phyloP scores from a whole-genome alignment of 805 yeast species.

The Suhomyces sp. region DNA sequence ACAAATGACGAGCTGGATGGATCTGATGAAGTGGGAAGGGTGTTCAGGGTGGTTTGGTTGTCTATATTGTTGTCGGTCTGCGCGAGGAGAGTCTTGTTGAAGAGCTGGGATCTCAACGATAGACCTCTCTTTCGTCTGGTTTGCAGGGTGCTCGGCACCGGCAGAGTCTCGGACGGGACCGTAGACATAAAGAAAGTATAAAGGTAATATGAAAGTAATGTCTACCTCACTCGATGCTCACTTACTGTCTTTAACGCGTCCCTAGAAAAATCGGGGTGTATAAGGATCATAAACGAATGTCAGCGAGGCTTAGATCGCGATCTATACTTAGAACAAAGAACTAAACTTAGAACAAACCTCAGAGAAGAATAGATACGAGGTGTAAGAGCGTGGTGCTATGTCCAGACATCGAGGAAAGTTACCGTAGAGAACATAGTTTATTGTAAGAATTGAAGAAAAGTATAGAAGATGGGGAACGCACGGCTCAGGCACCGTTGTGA shows the following conservation, averaged over 20 bases:
- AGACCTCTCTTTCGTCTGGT: constrained; percentile 57
- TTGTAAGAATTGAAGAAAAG: no score
- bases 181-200: background rate
- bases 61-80: background rate
- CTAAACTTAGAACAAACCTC: no score
- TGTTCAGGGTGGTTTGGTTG: background rate
- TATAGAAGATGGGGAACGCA: no score
- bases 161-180: background rate
- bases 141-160: constrained; percentile 13
- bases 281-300: background rate
- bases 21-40: no score
- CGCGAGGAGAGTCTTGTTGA: constrained; percentile 40
- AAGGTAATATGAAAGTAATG: background rate
- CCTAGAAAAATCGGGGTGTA: background rate
- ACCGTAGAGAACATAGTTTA: no score
- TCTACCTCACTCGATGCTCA: no score
- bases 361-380: no score
- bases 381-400: no score
- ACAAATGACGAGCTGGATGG: background rate
- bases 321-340: background rate
- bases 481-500: no score
- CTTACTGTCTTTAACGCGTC: no score
- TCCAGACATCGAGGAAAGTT: no score
- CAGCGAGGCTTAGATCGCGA: background rate
- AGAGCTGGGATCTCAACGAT: constrained; percentile 63